Evolutionary conservation across 805 yeast genomes (phyloP), one percentile per base, ranked within the genome.

Genomic region (Citeromyces matritensis): DNA sequence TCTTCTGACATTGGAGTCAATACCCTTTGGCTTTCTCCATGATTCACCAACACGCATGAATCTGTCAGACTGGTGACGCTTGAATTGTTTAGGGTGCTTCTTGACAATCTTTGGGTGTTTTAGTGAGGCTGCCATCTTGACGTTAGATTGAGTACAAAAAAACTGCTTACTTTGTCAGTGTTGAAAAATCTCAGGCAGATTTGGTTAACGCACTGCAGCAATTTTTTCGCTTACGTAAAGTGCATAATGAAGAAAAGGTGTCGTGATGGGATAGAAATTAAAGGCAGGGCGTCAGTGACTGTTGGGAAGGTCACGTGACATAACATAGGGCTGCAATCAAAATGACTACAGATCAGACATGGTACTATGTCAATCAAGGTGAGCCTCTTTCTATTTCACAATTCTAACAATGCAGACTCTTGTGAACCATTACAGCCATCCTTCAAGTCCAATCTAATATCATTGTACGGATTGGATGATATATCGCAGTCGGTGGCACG

Each of bases 11-110:
- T 84, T 76, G 52, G 97, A 86, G 76, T 91, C 99, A 63, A 91
- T 91, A 91, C 99, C 99, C 83, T 91, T 91, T 73, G 93, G 99
- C 74, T 91, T 88, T 84, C 99, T 91, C 98, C 98, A 93, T 78
- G 77, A 79, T 71, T 84, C 96, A 58, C 83, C 70, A 53, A 91
- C 95, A 72, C 99, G 86, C 77, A 76, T 78, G 72, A 85, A 88
- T 72, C 95, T 84, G 80, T 91, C 99, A 66, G 95, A 85, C 77
- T 91, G 98, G 68, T 88, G 97, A 75, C 99, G 85, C 88, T 86
- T 93, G 82, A 91, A 91, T 78, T 80, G 81, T 77, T 84, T 84
- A 60, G 85, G 63, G 84, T 86, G 91, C 85, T 91, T 91, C 88
- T 91, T 93, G 66, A 88, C 96, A 70, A 91, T 91, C 88, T 84